Evolutionary conservation across 139 green algal species (phyloP).

Genomic region (Micractinium conductrix): DNA sequence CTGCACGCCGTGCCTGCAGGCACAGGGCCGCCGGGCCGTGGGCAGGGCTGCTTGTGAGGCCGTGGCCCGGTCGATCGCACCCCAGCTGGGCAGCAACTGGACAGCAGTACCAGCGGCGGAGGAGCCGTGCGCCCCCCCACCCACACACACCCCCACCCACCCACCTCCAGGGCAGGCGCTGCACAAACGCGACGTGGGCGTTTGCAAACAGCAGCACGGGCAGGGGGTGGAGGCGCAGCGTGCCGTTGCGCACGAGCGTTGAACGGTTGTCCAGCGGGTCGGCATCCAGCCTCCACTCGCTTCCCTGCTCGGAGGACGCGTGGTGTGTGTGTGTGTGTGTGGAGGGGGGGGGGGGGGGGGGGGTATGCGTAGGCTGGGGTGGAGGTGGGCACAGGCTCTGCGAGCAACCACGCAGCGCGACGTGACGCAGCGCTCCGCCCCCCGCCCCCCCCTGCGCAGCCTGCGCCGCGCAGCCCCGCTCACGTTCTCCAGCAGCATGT

Average conservation of each 20-base stretch:
- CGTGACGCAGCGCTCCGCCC: too few species aligned
- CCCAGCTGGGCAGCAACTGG: too few species aligned
- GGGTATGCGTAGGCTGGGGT: not conserved
- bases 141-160: not conserved
- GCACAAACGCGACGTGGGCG: constrained; percentile 49
- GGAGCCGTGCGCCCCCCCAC: too few species aligned
- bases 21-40: too few species aligned
- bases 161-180: constrained; percentile 41
- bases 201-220: constrained; percentile 37
- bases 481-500: constrained; percentile 35
- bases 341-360: too few species aligned
- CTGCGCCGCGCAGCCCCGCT: not conserved
- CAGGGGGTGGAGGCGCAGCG: constrained; percentile 25
- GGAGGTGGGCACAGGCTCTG: not conserved
- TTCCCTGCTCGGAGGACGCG: not conserved
- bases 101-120: too few species aligned
- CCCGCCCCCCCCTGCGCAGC: too few species aligned
- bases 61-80: too few species aligned
- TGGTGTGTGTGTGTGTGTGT: too few species aligned
- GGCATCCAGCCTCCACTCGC: not conserved
- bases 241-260: constrained; percentile 13
- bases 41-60: too few species aligned
- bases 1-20: not conserved
- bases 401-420: too few species aligned
- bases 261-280: not conserved